Base-by-base conservation (phyloP, 192 early-diverging fungal genomes). In the Backusella psychrophila region DNA sequence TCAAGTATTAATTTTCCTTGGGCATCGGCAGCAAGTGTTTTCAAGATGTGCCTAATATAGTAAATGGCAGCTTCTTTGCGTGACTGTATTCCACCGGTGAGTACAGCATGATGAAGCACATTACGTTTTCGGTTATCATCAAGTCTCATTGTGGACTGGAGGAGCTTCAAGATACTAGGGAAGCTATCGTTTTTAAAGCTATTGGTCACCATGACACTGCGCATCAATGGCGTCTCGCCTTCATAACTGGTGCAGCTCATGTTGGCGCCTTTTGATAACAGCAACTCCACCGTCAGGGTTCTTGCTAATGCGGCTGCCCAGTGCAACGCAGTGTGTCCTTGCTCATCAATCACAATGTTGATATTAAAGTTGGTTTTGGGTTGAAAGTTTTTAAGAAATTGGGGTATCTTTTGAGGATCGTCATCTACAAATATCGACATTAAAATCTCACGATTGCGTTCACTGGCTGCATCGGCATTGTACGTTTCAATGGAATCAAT, bases 261-360 rank as follows among this genome's bases (percentile, higher is more conserved):
- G 76, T 95, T 87, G 11, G 94, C 92, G 4, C 93, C 92, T 56
- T 88, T 92, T 44, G 90, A 84, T 5, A 99, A 71, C 44, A 99
- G 82, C n/a, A 96, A 78, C 39, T 92, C 90, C 17, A 97, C 75
- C 2, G 98, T 85, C 41, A 86, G 82, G 67, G 94, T 90, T 26
- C 92, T 81, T 0, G 92, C 96, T 36, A 98, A 84, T 17, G 97
- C 93, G 0, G 96, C 93, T 6, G 98, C 96, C 97, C 97, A 99
- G 77, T 99, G 98, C 11, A 98, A 83, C 0, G 95, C 89, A 0
- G 96, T 94, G 84, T 98, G 95, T 4, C 97, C 97, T 65, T 94
- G 94, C 52, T 96, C 96, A 75, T 99, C 98, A 70, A 99, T 96
- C 3, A 91, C 84, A 19, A 97, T 77, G 78, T 98, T 90, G 14